Base-by-base conservation (phyloP, 208 protist species). In the Naegleria lovaniensis region DNA sequence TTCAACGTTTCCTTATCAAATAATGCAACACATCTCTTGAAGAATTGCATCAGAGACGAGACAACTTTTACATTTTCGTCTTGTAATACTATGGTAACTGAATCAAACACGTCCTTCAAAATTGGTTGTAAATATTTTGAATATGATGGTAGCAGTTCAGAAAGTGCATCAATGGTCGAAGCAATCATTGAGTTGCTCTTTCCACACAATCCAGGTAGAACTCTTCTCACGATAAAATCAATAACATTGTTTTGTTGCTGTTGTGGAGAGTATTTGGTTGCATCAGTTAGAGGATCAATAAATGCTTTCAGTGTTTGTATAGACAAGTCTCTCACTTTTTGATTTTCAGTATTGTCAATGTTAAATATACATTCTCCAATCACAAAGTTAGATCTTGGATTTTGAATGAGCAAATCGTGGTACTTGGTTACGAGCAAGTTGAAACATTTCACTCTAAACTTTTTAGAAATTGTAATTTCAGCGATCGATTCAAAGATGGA, bases 401-500 rank as follows among this genome's bases (percentile, higher is more conserved):
- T 79, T 36, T 79, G 19, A 1, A 79, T 36, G n/a, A 79, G 19
- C 25, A 79, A 36, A n/a, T 79, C 67, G n/a, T 79, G 67, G 29
- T 79, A 79, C 36, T 79, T 79, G 0, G 16, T 36, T 11, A 36
- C 67, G 6, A 79, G n/a, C 6, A 36, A 9, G 29, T 36, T 29
- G 67, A 79, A 79, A 79, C 67, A 79, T 33, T 79, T 79, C 25
- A 79, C 67, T 79, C 67, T 79, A 33, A 79, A 79, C n/a, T 79
- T 79, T n/a, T 79, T 79, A 9, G 67, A 36, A 2, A 79, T 79
- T 0, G 67, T 79, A 36, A 79, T 36, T 36, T 79, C 29, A 36
- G 29, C 29, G 36, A 79, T 79, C 25, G 67, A 79, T 79, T 79
- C 25, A 33, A 79, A 79, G n/a, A 79, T 36, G 7, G 29, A 13